phyloP scores from a whole-genome alignment of 192 early-diverging fungal species.

The Martensiomyces pterosporus region DNA sequence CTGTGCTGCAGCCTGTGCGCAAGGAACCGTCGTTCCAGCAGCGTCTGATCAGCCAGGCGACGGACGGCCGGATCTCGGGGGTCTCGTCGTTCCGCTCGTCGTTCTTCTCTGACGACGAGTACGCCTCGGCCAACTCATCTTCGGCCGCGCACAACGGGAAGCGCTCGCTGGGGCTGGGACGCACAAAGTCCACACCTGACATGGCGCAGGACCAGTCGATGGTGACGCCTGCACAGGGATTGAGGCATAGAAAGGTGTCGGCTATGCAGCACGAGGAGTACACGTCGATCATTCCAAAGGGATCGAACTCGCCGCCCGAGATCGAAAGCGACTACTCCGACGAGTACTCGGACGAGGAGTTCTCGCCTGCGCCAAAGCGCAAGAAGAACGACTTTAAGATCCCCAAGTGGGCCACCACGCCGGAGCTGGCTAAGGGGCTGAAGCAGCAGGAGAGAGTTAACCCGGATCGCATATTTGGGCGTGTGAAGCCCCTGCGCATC shows the following conservation, averaged over 20 bases:
- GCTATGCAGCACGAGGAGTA: conserved; percentile 29
- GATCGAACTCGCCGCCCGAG: conserved; percentile 39
- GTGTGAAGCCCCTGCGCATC: conserved; percentile 39
- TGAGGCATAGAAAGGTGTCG: conserved; percentile 5
- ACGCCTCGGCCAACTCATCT: conserved; percentile 6
- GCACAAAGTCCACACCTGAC: conserved; percentile 33
- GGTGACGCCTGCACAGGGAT: conserved; percentile 6
- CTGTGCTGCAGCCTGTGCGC: no score
- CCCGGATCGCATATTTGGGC: conserved; percentile 49
- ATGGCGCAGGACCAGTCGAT: conserved; percentile 7
- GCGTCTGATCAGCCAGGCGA: conserved; percentile 9
- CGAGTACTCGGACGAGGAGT: conserved; percentile 50
- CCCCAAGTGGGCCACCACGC: conserved; percentile 49
- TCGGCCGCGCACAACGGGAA: not conserved
- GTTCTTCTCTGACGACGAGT: conserved; percentile 42
- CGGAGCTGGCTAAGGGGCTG: conserved; percentile 40
- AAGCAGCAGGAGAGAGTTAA: conserved; percentile 37
- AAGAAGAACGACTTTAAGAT: conserved; percentile 47
- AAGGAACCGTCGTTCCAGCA: conserved; percentile 5
- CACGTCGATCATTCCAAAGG: conserved; percentile 35
- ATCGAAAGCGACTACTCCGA: conserved; percentile 48
- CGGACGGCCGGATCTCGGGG: conserved; percentile 21
- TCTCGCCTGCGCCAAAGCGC: conserved; percentile 33
- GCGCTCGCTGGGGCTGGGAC: conserved; percentile 9
- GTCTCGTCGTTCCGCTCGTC: conserved; percentile 43